Conservation (phyloP, 169 alveolate genomes). For the Eimeria zaria region DNA sequence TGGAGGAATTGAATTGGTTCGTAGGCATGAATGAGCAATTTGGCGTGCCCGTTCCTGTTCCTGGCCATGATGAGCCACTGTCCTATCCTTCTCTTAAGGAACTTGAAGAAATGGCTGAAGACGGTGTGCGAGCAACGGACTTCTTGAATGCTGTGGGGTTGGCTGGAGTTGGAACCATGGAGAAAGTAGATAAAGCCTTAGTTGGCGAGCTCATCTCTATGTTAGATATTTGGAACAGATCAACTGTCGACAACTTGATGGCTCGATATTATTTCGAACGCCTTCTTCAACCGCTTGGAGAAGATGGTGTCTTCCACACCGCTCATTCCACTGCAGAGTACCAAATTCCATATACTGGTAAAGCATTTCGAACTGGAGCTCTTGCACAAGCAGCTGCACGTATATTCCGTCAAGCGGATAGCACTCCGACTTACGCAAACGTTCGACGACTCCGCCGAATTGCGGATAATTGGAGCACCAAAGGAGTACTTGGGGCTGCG, state of each 20-base stretch:
- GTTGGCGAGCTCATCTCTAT: not conserved
- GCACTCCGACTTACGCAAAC: not conserved
- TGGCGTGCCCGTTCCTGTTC: not conserved
- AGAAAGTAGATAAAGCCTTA: not conserved
- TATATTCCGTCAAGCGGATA: not conserved
- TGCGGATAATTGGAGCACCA: not conserved
- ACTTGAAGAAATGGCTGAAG: not conserved
- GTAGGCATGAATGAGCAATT: not conserved
- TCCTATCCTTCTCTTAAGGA: not conserved
- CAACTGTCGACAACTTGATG: not conserved
- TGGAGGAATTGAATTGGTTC: not conserved
- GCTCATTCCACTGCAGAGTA: not conserved
- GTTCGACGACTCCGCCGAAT: not conserved
- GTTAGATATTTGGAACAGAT: not conserved
- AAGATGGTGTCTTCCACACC: not conserved
- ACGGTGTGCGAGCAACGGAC: not conserved
- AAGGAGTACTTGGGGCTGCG: not conserved
- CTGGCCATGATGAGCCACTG: not conserved
- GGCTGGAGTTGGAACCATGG: not conserved
- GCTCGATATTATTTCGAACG: not conserved
- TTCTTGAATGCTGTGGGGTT: not conserved
- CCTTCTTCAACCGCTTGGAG: not conserved
- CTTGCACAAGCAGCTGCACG: not conserved
- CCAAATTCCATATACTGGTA: not conserved
- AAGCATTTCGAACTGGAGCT: not conserved